phyloP scores from a whole-genome alignment of 2,329 filamentous ascomycete genomes.

The Penicillium olsonii region DNA sequence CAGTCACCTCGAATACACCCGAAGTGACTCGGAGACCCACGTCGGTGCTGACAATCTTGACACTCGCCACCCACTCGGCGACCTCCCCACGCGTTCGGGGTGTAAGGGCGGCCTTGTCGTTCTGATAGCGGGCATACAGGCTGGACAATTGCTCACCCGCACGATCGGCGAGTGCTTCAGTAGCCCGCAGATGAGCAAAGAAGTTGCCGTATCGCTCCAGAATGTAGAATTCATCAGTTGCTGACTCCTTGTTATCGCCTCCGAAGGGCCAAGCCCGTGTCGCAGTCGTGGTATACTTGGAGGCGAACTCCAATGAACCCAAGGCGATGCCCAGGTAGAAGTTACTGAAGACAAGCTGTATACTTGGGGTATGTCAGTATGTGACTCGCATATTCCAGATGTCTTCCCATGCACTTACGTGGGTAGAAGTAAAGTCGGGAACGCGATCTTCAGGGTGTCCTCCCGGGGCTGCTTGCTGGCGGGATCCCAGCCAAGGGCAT shows the following conservation, averaged over 20 bases:
- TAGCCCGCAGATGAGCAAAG: conserved; percentile 62
- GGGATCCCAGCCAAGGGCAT: conserved; percentile 63
- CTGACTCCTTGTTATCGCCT: conserved; percentile 61
- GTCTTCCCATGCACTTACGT: conserved; percentile 48
- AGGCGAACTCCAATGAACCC: conserved; percentile 58
- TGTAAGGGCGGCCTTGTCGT: conserved; percentile 48
- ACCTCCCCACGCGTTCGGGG: conserved; percentile 59
- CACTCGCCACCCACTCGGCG: conserved; percentile 63
- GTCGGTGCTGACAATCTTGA: conserved; percentile 65
- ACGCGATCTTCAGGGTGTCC: conserved; percentile 55
- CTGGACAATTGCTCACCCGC: conserved; percentile 53
- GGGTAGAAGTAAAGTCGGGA: conserved; percentile 60
- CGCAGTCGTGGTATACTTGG: conserved; percentile 57
- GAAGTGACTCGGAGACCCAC: conserved; percentile 59
- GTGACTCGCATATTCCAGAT: too few species aligned
- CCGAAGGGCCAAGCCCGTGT: conserved; percentile 67
- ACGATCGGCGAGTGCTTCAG: conserved; percentile 59
- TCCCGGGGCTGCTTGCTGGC: conserved; percentile 53
- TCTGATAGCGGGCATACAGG: conserved; percentile 49
- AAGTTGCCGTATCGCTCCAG: conserved; percentile 66
- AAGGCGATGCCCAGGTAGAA: conserved; percentile 66
- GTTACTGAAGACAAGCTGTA: conserved; percentile 67
- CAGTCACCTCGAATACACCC: conserved; percentile 66
- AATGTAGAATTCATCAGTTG: conserved; percentile 66
- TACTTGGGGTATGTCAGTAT: conserved; percentile 39